Evolutionary conservation across 345 rosid genomes (phyloP), one percentile per base, ranked within the genome.

Genomic region (Lepidium africanum): DNA sequence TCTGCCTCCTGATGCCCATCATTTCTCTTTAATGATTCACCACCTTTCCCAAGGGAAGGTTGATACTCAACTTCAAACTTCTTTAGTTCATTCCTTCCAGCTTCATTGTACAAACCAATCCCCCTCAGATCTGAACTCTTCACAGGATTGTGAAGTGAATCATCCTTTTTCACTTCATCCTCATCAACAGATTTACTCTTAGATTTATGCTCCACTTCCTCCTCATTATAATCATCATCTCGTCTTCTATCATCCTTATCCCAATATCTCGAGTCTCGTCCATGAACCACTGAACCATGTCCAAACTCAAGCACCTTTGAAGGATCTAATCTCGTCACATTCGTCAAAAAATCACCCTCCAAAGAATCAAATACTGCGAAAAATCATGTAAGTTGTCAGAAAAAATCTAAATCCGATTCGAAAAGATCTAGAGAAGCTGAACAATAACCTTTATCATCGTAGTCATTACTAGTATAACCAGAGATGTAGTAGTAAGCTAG

Each of bases 231-330:
- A 71, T 94, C 99, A 63, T 65, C 82, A 78, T 93, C 97, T 65
- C 97, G 79, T 76, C 98, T 88, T 79, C 98, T 83, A 71, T 90
- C 98, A 76, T 93, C 98, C 80, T 69, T 83, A 75, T 93, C 98
- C 97, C 98, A 90, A 75, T 82, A 82, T 72, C 97, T 82, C 3
- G 98, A 93, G 80, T 93, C 98, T 17, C 92, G 77, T 40, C 92
- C 98, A 59, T 85, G 91, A 23, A 74, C 48, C 17, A 77, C 85
- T 0, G 94, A 84, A 50, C 89, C 90, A 13, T 67, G 77, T 62
- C 99, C 99, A 77, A 87, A 93, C 58, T 79, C 84, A 51, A 92
- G 83, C 59, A 83, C 85, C 69, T 78, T 88, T 33, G 59, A 59
- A 1, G 80, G 63, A 7, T 82, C 85, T 1, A 75, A 78, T 55